Evolutionary conservation across 1,139 yeast genomes (phyloP).

Genomic region (Kodamaea alishanica): DNA sequence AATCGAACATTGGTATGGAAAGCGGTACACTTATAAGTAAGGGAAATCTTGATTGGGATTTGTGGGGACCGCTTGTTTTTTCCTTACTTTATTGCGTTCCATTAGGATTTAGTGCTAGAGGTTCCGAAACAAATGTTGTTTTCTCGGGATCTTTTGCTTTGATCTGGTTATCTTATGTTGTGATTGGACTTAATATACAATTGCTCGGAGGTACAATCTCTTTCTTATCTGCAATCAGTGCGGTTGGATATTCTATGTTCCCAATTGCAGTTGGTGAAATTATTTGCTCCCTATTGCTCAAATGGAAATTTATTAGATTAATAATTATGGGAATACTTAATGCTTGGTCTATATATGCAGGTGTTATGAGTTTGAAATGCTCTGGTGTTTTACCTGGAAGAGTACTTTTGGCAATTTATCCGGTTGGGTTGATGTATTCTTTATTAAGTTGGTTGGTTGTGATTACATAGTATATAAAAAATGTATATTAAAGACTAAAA

Average conservation of each 20-base stretch:
- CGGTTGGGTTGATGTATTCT: slow-evolving; percentile 71
- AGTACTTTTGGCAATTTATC: slow-evolving; percentile 70
- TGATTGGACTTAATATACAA: slow-evolving; percentile 67
- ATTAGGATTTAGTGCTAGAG: slow-evolving; percentile 41
- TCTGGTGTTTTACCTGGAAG: slow-evolving; percentile 70
- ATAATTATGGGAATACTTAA: slow-evolving; percentile 51
- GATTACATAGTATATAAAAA: slow-evolving; percentile 42
- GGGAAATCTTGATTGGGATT: slow-evolving; percentile 68
- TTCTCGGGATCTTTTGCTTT: slow-evolving; percentile 48
- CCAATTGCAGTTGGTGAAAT: slow-evolving; percentile 69
- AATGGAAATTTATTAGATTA: slow-evolving; percentile 54
- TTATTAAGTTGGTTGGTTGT: slow-evolving; percentile 77
- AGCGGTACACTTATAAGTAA: slow-evolving; percentile 14
- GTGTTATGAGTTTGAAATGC: slow-evolving; percentile 62
- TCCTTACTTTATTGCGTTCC: slow-evolving; percentile 61
- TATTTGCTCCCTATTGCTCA: slow-evolving; percentile 51
- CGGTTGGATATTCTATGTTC: slow-evolving; percentile 77
- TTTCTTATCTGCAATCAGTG: slow-evolving; percentile 75
- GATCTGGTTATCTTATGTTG: slow-evolving; percentile 55
- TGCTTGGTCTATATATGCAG: slow-evolving; percentile 70
- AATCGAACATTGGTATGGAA: slow-evolving; percentile 6
- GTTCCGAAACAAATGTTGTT: slow-evolving; percentile 40
- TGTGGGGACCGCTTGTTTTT: slow-evolving; percentile 86
- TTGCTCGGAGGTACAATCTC: slow-evolving; percentile 70
- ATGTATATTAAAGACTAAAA: neutral